These are phyloP conservation scores for Simplicillium sp. DNA, from an alignment of 2,329 filamentous ascomycete genomes.

Conservation along the genomic window DNA sequence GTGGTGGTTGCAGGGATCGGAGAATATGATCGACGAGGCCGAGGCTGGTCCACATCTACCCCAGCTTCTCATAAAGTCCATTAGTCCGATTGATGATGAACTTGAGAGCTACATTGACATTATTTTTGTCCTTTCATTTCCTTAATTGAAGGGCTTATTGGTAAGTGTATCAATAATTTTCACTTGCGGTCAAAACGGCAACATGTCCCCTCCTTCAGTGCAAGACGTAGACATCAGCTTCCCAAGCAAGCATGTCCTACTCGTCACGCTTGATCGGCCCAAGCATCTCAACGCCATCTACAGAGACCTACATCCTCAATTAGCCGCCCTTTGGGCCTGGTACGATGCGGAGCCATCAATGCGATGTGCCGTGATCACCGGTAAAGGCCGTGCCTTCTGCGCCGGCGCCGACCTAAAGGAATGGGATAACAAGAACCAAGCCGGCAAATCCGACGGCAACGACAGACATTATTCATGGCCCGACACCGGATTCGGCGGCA, in stretches of 20 bases:
- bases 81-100: too few relatives aligned
- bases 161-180: too few relatives aligned
- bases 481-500: constrained; percentile 50
- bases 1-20: background rate
- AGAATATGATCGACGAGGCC: background rate
- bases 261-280: constrained; percentile 52
- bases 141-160: too few relatives aligned
- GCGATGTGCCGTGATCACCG: constrained; percentile 54
- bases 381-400: constrained; percentile 55
- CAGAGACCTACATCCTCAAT: constrained; percentile 34
- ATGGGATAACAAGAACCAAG: constrained; percentile 38
- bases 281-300: constrained; percentile 48
- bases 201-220: constrained; percentile 24
- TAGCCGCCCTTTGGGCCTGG: constrained; percentile 44
- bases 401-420: constrained; percentile 61
- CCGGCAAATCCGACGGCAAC: constrained; percentile 2
- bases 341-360: constrained; percentile 53
- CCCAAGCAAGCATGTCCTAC: constrained; percentile 43
- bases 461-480: constrained; percentile 18
- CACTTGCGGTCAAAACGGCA: too few relatives aligned
- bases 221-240: constrained; percentile 34
- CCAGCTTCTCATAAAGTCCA: too few relatives aligned
- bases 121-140: too few relatives aligned
- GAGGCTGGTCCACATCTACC: too few relatives aligned
- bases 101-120: too few relatives aligned